Percentiles rank a stretch among this genome's conserved stretches.
Conservation (phyloP, 2,329 filamentous ascomycete species). For the Sclerotinia nivalis region DNA sequence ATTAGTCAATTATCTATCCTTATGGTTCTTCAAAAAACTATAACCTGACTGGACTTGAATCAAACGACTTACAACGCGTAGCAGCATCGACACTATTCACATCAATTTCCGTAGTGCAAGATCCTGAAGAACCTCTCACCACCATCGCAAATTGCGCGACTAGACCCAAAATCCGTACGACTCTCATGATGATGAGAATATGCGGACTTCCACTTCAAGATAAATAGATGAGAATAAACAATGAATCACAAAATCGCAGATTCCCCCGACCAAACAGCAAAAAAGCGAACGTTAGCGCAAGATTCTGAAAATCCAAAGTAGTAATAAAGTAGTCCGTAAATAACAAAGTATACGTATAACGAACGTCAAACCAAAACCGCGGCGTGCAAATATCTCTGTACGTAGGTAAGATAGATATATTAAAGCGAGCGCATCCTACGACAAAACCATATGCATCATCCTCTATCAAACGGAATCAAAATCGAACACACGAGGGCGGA, state of each 20-base stretch:
- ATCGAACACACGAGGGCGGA: not conserved
- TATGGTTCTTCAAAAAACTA: not conserved
- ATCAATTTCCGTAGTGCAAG: not conserved
- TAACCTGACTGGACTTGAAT: too few relatives aligned
- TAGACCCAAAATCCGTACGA: not conserved
- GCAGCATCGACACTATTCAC: not conserved
- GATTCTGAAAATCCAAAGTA: not conserved
- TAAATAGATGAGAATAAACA: not conserved
- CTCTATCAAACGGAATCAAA: not conserved
- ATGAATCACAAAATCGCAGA: not conserved
- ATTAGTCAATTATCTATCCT: not conserved
- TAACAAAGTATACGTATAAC: not conserved
- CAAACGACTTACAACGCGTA: not conserved
- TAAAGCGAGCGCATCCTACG: not conserved
- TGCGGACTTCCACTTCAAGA: not conserved
- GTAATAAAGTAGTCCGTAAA: not conserved
- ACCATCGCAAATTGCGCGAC: not conserved
- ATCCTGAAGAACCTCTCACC: not conserved
- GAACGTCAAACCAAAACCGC: not conserved
- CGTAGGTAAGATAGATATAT: not conserved
- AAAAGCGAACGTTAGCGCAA: not conserved
- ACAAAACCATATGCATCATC: not conserved
- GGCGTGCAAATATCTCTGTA: not conserved
- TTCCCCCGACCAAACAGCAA: not conserved
- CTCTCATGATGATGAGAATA: not conserved